Conservation (phyloP, 1,139 yeast genomes). For the Nakaseomyces bracarensis region DNA sequence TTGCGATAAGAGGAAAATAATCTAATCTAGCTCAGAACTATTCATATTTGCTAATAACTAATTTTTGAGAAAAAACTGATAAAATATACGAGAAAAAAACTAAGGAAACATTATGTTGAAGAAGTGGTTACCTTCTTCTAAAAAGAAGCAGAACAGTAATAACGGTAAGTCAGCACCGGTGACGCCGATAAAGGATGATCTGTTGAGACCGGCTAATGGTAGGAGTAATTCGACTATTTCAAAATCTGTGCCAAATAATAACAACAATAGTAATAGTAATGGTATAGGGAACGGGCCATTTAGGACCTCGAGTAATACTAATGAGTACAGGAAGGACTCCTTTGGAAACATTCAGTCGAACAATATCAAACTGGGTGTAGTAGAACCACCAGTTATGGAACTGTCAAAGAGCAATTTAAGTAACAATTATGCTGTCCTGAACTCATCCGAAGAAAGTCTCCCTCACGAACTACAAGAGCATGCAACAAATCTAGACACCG, state of each 20-base stretch:
- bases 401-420: not conserved
- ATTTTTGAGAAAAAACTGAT: not conserved
- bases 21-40: too few relatives aligned
- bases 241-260: constrained; percentile 2
- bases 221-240: not conserved
- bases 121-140: constrained; percentile 13
- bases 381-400: not conserved
- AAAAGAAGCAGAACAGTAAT: constrained; percentile 7
- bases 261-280: not conserved
- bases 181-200: not conserved
- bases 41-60: not conserved
- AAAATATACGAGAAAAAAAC: not conserved
- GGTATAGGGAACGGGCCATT: too few relatives aligned
- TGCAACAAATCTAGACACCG: constrained; percentile 1
- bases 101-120: constrained; percentile 10
- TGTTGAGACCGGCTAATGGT: not conserved
- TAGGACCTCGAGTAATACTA: not conserved
- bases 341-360: not conserved
- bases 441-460: constrained; percentile 4
- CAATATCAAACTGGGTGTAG: not conserved
- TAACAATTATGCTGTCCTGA: not conserved
- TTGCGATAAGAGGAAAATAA: too few relatives aligned
- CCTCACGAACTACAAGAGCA: not conserved
- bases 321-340: constrained; percentile 2
- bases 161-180: constrained; percentile 1